Base-by-base conservation (phyloP, 163 green algal genomes). In the Scenedesmus sp. region DNA sequence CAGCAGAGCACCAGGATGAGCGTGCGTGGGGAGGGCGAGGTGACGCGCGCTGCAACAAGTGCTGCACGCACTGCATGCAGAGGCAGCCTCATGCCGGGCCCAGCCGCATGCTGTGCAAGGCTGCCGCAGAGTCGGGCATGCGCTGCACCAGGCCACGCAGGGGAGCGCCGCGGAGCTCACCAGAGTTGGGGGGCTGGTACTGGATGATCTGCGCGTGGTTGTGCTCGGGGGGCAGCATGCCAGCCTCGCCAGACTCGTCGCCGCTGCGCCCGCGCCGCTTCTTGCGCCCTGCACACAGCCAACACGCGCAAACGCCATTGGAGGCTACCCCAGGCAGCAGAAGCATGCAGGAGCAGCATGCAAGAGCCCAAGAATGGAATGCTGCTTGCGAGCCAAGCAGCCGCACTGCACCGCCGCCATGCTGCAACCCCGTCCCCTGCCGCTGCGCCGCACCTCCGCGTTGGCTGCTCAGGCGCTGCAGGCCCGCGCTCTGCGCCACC, bases 141-240 rank as follows among this genome's bases (percentile, higher is more conserved):
- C 70, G 87, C 22, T 80, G 18, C 22, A 76, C 83, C 16, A 93
- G 33, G 61, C 73, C 56, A 51, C 82, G 85, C 80, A 93, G 76
- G 22, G 91, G 83, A 61, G 24, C 76, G 46, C 92, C 86, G 13
- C 35, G 13, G 37, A 86, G 73, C 9, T 93, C 72, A 88, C 90
- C 84, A 56, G 42, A 56, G 84, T 35, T 83, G 81, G 5, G 56
- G 80, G 81, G 86, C 46, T 83, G 79, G 72, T 92, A 93, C 86
- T 93, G 91, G 46, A 93, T 90, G 86, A 93, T 93, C 87, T 92
- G 86, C 26, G 59, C 46, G 35, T 73, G 53, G 88, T 92, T 92
- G 20, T 84, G 37, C 80, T 92, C 88, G 2, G 81, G 88, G 6
- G 88, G 81, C 61, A 84, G n/a, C 2, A 24, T 26, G 43, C 68